Evolutionary conservation across 2,329 filamentous ascomycete species (phyloP), one percentile per base, ranked within the genome.

Genomic region (Sordariomycetes sp.): DNA sequence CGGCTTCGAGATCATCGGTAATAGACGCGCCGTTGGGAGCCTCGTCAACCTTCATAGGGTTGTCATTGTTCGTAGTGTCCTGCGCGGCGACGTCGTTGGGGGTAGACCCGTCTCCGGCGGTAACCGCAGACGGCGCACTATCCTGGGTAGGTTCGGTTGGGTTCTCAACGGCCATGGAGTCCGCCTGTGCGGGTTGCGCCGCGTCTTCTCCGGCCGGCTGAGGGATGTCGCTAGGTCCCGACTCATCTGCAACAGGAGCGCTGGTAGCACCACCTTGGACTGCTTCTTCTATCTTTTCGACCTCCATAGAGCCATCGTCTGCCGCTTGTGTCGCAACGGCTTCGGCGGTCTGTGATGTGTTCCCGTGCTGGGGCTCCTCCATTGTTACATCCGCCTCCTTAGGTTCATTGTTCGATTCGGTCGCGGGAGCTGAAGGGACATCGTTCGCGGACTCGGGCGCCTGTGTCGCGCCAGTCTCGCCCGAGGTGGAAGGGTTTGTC

Each of bases 1-100:
- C 73, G 11, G 75, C 75, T 61, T 77, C 75, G 1, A 78, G 68
- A 1, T 74, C 74, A 32, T 69, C 64, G 3, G 73, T 76, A 1
- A 78, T 52, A 18, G 57, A 56, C 14, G 22, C 37, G 20, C 53
- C 59, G 7, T 55, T 40, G 24, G 54, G 46, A 28, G 51, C 50
- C 54, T 58, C 65, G 58, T 75, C 73, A 16, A 74, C 51, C 8
- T 57, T 67, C 74, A 75, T 72, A 56, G 73, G 54, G 34, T 75
- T 69, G 61, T 59, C 7, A 55, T 59, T 24, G 55, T 50, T 14
- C 43, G 55, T n/a, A 59, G 28, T 53, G 18, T 28, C 51, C 24
- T 20, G 40, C 24, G 18, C 55, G 16, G 54, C 11, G n/a, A n/a
- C 18, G 35, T 25, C 37, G 37, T 28, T 28, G 16, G 12, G 16